Evolutionary conservation across 129 eudicot species (phyloP).

Genomic region (Tagetes patula): DNA sequence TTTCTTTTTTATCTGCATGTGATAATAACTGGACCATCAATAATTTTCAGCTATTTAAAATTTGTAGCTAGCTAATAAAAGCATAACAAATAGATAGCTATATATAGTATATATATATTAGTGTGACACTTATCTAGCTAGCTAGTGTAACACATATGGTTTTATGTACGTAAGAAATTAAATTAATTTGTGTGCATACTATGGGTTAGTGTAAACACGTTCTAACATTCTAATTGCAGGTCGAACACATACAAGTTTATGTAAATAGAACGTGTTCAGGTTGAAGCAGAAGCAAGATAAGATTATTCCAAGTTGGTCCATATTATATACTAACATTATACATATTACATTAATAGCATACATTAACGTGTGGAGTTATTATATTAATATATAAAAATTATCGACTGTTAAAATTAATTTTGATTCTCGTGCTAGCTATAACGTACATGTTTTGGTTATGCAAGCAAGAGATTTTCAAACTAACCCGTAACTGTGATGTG

Average conservation of each 20-base stretch:
- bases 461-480: not conserved
- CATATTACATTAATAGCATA: too few species aligned
- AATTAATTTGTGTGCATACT: not conserved
- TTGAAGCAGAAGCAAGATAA: too few species aligned
- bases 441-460: not conserved
- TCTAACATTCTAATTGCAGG: too few species aligned
- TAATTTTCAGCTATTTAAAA: conserved; percentile 21
- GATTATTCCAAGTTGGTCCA: too few species aligned
- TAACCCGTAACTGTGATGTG: conserved; percentile 4
- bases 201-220: too few species aligned
- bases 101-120: conserved; percentile 3
- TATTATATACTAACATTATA: too few species aligned
- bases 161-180: conserved; percentile 5
- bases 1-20: conserved; percentile 20
- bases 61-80: conserved; percentile 22
- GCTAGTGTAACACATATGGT: conserved; percentile 16
- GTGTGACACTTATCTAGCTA: conserved; percentile 18
- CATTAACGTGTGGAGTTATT: too few species aligned
- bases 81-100: not conserved
- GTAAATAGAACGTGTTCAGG: too few species aligned
- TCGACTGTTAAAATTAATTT: not conserved
- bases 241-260: too few species aligned
- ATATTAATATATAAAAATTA: too few species aligned
- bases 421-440: not conserved
- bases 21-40: conserved; percentile 23